Base-by-base conservation (phyloP, 495 filamentous ascomycete genomes). In the Usnea hakonensis region DNA sequence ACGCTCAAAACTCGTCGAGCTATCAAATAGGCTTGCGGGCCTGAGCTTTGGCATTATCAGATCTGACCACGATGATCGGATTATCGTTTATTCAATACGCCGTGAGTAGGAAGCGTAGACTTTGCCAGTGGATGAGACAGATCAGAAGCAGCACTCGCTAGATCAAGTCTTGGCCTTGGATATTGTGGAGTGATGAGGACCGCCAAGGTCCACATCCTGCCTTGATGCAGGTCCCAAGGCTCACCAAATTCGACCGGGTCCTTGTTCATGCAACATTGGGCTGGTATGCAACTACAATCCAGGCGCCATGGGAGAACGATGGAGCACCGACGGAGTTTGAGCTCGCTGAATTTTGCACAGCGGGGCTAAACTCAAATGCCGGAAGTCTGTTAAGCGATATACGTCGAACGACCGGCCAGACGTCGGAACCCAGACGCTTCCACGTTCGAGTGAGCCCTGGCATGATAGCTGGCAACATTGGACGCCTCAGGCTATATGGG, bases 401-500 rank as follows among this genome's bases (percentile, higher is more conserved):
- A 11, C 55, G 38, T 33, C 44, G 60, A 46, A 26, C 64, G 66
- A 50, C 19, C 28, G 41, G 32, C 32, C 3, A 50, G 40, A 60
- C 52, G 60, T 56, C 57, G 54, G 44, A 57, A 46, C 48, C 57
- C 30, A 30, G 26, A 53, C 17, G 44, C 33, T 40, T 37, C 43
- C 52, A 32, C 40, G 28, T 54, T 46, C 32, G 60, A 61, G 17
- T 58, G n/a, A 10, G 13, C 30, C 35, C 40, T 50, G 17, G 36
- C 50, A 41, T 43, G 36, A 41, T 41, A 26, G 38, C 32, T 28
- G 17, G 33, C 43, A 26, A 30, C 43, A 26, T 68, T 64, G 30
- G 70, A 70, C 2, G 72, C 62, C n/a, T 74, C 72, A 35, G 57
- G 48, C 54, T 77, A 78, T 4, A 79, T 73, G 0, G 87, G 88